phyloP scores from a whole-genome alignment of 768 basidiomycete species.

The Trametes sanguinea region DNA sequence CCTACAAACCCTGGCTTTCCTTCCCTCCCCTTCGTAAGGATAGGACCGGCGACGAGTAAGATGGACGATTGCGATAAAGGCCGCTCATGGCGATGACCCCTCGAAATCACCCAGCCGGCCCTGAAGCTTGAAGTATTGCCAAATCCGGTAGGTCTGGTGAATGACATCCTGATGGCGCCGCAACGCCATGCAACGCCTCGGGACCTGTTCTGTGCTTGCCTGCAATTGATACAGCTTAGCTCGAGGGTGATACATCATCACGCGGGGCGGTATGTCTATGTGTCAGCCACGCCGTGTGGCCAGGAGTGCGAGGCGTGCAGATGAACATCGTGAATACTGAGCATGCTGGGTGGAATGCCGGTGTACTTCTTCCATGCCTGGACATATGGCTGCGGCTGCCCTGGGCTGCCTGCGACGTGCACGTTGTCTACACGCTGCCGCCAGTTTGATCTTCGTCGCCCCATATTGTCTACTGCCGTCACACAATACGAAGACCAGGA shows the following conservation, averaged over 20 bases:
- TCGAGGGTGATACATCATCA: no score
- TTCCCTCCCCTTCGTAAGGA: constrained; percentile 58
- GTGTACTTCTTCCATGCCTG: not conserved
- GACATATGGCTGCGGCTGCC: not conserved
- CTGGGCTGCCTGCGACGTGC: not conserved
- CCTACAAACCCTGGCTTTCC: constrained; percentile 64
- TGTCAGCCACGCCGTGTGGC: no score
- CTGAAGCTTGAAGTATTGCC: constrained; percentile 4
- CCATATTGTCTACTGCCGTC: not conserved
- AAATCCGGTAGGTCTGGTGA: not conserved
- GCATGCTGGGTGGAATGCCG: not conserved
- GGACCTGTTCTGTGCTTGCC: no score
- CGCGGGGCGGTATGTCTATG: no score
- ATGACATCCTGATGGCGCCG: not conserved
- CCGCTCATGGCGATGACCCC: constrained; percentile 17
- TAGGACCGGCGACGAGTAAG: constrained; percentile 50
- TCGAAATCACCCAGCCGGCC: constrained; percentile 6
- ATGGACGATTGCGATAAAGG: constrained; percentile 32
- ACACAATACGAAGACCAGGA: not conserved
- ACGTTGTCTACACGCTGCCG: not conserved
- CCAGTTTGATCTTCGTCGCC: not conserved
- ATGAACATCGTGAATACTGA: not conserved
- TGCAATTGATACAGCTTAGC: no score
- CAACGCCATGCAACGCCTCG: no score
- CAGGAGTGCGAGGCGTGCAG: no score